A percentile compares a stretch with the other conserved stretches of the same genome.
phyloP scores from a whole-genome alignment of 345 rosid species.

The Lagerstroemia speciosa region DNA sequence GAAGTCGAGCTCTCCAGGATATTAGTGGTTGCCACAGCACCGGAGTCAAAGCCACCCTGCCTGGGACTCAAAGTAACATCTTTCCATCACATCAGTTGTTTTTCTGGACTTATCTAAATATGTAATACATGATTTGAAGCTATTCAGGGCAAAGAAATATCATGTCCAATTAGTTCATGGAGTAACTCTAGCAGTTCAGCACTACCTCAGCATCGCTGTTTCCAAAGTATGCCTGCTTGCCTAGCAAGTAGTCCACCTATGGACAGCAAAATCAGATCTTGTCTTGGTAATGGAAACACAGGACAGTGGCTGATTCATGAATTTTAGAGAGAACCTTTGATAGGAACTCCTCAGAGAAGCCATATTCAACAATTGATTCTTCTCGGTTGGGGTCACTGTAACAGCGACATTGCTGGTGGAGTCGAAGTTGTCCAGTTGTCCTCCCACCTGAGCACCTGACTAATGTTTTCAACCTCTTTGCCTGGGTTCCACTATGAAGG shows the following conservation, averaged over 20 bases:
- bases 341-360: constrained; percentile 61
- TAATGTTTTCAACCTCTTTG: constrained; percentile 78
- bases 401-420: constrained; percentile 47
- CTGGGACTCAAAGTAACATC: background rate
- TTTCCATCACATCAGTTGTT: no score
- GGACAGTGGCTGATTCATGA: background rate
- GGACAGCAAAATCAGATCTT: constrained; percentile 34
- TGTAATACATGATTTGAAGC: no score
- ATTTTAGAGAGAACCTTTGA: background rate
- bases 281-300: constrained; percentile 15
- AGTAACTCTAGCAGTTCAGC: no score
- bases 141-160: no score
- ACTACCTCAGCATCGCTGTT: constrained; percentile 68
- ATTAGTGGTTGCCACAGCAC: constrained; percentile 75
- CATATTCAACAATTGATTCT: constrained; percentile 74
- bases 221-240: constrained; percentile 53
- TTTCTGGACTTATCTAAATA: no score
- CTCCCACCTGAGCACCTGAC: no score
- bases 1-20: constrained; percentile 53
- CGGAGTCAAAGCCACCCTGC: constrained; percentile 77
- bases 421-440: constrained; percentile 92
- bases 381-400: constrained; percentile 71
- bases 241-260: constrained; percentile 87
- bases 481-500: constrained; percentile 98
- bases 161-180: background rate